A percentile compares a stretch with the other conserved stretches of the same genome.
phyloP scores from a whole-genome alignment of 129 eudicot species.

The Oenanthe sinensis region DNA sequence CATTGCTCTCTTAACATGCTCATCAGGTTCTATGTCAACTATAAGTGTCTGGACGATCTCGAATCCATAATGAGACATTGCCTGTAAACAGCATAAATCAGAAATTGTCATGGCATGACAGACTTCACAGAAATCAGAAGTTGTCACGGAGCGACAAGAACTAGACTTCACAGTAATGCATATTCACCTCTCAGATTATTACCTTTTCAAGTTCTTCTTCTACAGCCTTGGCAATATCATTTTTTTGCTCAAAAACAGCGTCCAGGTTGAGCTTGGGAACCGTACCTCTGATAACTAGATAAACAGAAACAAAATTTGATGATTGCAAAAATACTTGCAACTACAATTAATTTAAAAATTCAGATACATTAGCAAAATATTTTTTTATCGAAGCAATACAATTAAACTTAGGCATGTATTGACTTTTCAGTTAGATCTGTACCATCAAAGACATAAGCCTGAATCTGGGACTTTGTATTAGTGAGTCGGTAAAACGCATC shows the following conservation, averaged over 20 bases:
- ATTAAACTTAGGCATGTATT: neutral
- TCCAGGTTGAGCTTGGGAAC: conserved; percentile 83
- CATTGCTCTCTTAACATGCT: conserved; percentile 92
- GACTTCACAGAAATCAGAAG: neutral
- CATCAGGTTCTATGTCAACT: conserved; percentile 86
- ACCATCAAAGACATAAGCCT: conserved; percentile 94
- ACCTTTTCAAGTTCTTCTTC: conserved; percentile 83
- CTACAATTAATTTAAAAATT: neutral
- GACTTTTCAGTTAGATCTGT: conserved; percentile 2
- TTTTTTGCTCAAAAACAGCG: conserved; percentile 84
- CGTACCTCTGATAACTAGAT: conserved; percentile 68
- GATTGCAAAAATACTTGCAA: neutral
- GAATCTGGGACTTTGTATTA: conserved; percentile 73
- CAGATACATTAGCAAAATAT: neutral
- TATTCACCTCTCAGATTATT: neutral
- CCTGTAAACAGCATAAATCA: conserved; percentile 36
- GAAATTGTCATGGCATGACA: neutral
- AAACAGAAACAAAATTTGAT: conserved; percentile 6
- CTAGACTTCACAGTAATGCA: conserved; percentile 2
- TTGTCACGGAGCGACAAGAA: conserved; percentile 2
- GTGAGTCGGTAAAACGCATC: conserved; percentile 82
- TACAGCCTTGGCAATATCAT: conserved; percentile 84
- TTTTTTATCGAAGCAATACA: neutral
- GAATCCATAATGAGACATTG: conserved; percentile 85
- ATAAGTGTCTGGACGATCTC: conserved; percentile 87